Evolutionary conservation across 2,329 filamentous ascomycete genomes (phyloP).

Genomic region (Dendryphion nanum): DNA sequence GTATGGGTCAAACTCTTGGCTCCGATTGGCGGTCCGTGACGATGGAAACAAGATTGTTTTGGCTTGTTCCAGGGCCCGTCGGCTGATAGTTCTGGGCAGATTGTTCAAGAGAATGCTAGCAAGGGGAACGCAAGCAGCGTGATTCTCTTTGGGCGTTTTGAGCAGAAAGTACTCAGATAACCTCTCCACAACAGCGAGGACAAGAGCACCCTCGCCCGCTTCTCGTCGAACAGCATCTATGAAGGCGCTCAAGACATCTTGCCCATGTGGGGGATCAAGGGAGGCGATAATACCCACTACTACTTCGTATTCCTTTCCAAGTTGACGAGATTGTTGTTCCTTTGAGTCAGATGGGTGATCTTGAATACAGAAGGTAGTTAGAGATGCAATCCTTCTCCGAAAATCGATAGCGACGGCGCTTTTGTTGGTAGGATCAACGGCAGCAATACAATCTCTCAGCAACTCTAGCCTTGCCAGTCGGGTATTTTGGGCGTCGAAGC

Average conservation of each 20-base stretch:
- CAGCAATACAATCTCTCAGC: constrained; percentile 33
- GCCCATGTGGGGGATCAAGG: constrained; percentile 14
- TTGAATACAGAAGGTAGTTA: constrained; percentile 22
- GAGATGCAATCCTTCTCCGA: constrained; percentile 24
- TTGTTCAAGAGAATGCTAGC: constrained; percentile 36
- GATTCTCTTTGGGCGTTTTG: constrained; percentile 16
- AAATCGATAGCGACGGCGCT: constrained; percentile 22
- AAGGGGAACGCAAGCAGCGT: constrained; percentile 18
- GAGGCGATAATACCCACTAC: constrained; percentile 64
- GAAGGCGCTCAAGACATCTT: constrained; percentile 56
- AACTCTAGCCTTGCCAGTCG: constrained; percentile 39
- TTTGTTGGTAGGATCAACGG: constrained; percentile 17
- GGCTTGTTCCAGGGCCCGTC: constrained; percentile 58
- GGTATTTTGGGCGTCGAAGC: constrained; percentile 47
- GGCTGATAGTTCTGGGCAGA: constrained; percentile 45
- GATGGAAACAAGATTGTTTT: constrained; percentile 67
- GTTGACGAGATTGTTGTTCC: constrained; percentile 35
- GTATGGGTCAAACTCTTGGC: constrained; percentile 56
- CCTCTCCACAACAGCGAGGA: constrained; percentile 68
- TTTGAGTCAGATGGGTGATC: constrained; percentile 19
- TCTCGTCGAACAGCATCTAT: constrained; percentile 57
- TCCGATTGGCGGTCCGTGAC: constrained; percentile 33
- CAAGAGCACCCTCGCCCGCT: constrained; percentile 65
- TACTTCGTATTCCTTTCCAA: constrained; percentile 69
- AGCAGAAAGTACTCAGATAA: constrained; percentile 51